These are phyloP conservation scores for Hypomontagnella monticulosa DNA, from an alignment of 495 filamentous ascomycete genomes.

Conservation along the genomic window DNA sequence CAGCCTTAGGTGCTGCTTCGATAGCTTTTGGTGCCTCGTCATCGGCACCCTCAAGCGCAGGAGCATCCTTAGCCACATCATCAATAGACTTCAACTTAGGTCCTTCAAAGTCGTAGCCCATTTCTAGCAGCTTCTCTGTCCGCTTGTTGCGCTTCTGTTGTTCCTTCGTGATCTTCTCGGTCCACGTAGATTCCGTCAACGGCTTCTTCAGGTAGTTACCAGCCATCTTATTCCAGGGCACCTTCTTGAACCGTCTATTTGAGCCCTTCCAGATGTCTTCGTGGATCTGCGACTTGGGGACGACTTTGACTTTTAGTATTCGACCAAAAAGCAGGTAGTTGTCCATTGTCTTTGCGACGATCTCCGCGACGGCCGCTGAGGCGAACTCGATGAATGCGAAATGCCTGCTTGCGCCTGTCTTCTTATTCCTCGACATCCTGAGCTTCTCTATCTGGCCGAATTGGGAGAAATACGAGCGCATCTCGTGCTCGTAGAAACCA, in stretches of 20 bases:
- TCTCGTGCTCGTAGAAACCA: conserved; percentile 97
- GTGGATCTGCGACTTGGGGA: conserved; percentile 80
- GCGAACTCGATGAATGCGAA: conserved; percentile 93
- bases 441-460: conserved; percentile 86
- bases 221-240: conserved; percentile 85
- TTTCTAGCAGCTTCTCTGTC: conserved; percentile 75
- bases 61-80: conserved; percentile 37
- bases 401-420: conserved; percentile 88
- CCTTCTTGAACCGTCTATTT: conserved; percentile 85
- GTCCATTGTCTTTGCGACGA: conserved; percentile 94
- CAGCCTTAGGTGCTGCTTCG: conserved; percentile 37
- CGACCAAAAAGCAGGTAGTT: conserved; percentile 96
- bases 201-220: conserved; percentile 75
- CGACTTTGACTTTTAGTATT: conserved; percentile 83
- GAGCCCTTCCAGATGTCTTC: conserved; percentile 85
- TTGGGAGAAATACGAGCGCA: conserved; percentile 93
- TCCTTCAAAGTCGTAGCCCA: conserved; percentile 86
- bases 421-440: conserved; percentile 86
- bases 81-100: conserved; percentile 76
- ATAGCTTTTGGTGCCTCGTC: conserved; percentile 51
- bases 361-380: conserved; percentile 78
- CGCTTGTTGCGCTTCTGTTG: conserved; percentile 71
- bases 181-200: conserved; percentile 77
- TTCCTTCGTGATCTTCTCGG: conserved; percentile 74
- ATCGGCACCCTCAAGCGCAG: conserved; percentile 46